A percentile compares a stretch with the other conserved stretches of the same genome.
phyloP scores from a whole-genome alignment of 352 stramenopile genomes.

The Phytopythium ostracodes region DNA sequence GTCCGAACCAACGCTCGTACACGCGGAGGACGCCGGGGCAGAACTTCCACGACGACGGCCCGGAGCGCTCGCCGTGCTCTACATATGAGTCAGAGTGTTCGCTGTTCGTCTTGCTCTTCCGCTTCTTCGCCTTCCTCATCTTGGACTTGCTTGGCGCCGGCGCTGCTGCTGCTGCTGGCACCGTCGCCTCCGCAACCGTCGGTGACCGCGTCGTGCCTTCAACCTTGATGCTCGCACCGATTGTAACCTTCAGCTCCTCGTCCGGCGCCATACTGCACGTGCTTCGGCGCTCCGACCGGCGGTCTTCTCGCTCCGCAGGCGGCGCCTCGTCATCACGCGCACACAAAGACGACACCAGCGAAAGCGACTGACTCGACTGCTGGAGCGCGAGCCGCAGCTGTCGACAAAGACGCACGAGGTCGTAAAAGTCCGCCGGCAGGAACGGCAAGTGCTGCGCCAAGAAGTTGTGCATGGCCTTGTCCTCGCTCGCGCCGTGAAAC shows the following conservation, averaged over 20 bases:
- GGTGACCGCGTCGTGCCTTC: constrained; percentile 2
- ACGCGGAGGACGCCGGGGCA: constrained; percentile 69
- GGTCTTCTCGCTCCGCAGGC: background rate
- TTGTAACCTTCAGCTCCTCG: constrained; percentile 4
- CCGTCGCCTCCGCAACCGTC: constrained; percentile 1
- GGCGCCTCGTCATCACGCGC: background rate
- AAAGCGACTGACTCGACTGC: constrained; percentile 24
- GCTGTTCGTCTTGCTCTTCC: constrained; percentile 18
- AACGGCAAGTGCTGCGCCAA: constrained; percentile 62
- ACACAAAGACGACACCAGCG: constrained; percentile 31
- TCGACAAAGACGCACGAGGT: constrained; percentile 58
- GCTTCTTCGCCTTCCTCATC: constrained; percentile 21
- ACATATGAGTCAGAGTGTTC: constrained; percentile 7
- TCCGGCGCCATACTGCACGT: constrained; percentile 1
- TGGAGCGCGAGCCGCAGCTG: constrained; percentile 50
- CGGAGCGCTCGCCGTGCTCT: background rate
- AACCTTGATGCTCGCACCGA: constrained; percentile 7
- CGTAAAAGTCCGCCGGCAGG: constrained; percentile 75
- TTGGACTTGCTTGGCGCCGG: constrained; percentile 14
- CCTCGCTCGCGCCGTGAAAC: constrained; percentile 51
- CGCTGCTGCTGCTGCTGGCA: constrained; percentile 2
- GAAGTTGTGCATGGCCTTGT: constrained; percentile 47
- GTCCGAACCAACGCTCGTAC: constrained; percentile 53
- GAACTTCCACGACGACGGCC: constrained; percentile 30
- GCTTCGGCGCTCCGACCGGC: constrained; percentile 4